A percentile compares a stretch with the other conserved stretches of the same genome.
Conservation (phyloP, 805 yeast species). For the Priceomyces carsonii region DNA sequence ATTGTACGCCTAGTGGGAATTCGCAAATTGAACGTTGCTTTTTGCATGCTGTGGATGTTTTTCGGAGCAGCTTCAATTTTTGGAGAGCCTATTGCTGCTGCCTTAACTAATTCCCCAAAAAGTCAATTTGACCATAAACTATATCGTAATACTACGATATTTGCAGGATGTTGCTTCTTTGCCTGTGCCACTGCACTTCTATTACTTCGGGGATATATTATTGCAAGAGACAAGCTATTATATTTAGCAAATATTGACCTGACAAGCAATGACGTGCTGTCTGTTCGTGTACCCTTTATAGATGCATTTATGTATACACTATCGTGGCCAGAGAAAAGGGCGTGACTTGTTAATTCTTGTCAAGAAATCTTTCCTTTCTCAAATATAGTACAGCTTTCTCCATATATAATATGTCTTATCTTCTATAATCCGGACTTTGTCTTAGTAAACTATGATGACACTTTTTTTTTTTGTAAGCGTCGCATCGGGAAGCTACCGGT, state of each 20-base stretch:
- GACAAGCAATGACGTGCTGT: background rate
- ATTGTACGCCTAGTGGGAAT: constrained; percentile 51
- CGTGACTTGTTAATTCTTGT: no score
- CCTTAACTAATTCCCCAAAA: constrained; percentile 34
- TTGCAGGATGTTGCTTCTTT: constrained; percentile 51
- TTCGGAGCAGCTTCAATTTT: constrained; percentile 47
- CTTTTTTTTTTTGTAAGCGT: no score
- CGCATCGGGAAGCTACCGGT: no score
- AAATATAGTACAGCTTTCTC: no score
- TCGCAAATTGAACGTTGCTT: constrained; percentile 42
- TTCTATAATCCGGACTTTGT: no score
- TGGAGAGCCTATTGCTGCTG: constrained; percentile 57
- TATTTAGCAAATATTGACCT: background rate
- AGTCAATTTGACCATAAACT: constrained; percentile 31
- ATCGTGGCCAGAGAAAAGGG: no score
- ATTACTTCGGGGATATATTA: constrained; percentile 51
- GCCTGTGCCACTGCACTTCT: constrained; percentile 40
- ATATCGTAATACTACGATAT: constrained; percentile 50
- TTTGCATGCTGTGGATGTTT: constrained; percentile 51
- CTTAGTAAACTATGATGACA: no score
- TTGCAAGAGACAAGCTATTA: constrained; percentile 38
- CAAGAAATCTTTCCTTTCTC: no score
- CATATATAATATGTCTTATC: no score
- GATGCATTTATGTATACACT: constrained; percentile 5
- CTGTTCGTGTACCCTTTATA: background rate